phyloP scores from a whole-genome alignment of 2,329 filamentous ascomycete species.

The Stromatinia cepivora region DNA sequence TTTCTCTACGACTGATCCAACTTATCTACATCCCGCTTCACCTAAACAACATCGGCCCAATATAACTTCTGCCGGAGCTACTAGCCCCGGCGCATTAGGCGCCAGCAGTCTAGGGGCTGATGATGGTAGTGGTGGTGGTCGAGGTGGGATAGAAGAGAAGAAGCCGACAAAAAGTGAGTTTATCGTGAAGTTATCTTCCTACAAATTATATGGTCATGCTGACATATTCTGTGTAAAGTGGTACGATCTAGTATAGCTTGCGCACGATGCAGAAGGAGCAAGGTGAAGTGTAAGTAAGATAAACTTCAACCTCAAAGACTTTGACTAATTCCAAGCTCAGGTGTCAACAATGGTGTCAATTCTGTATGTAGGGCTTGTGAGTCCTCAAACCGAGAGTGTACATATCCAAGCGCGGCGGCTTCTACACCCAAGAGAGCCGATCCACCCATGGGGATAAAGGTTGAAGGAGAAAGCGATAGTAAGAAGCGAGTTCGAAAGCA shows the following conservation, averaged over 20 bases:
- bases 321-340: conserved; percentile 25
- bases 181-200: background rate
- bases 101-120: conserved; percentile 39
- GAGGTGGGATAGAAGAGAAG: conserved; percentile 46
- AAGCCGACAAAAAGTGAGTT: conserved; percentile 39
- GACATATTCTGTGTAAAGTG: conserved; percentile 41
- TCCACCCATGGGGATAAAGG: conserved; percentile 35
- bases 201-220: background rate
- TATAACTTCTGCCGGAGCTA: conserved; percentile 33
- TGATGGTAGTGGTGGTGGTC: conserved; percentile 33
- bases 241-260: conserved; percentile 83
- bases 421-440: conserved; percentile 37
- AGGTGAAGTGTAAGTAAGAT: conserved; percentile 72
- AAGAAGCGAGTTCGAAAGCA: conserved; percentile 45
- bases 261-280: conserved; percentile 72
- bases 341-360: conserved; percentile 65
- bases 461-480: conserved; percentile 47
- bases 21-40: conserved; percentile 39
- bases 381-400: conserved; percentile 69
- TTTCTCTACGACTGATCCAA: conserved; percentile 35
- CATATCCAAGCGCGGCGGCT: conserved; percentile 58
- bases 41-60: conserved; percentile 34
- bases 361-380: conserved; percentile 75
- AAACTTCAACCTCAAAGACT: background rate
- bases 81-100: conserved; percentile 32